Conservation (phyloP, 2,329 filamentous ascomycete species). For the Akanthomyces uredinophilus region DNA sequence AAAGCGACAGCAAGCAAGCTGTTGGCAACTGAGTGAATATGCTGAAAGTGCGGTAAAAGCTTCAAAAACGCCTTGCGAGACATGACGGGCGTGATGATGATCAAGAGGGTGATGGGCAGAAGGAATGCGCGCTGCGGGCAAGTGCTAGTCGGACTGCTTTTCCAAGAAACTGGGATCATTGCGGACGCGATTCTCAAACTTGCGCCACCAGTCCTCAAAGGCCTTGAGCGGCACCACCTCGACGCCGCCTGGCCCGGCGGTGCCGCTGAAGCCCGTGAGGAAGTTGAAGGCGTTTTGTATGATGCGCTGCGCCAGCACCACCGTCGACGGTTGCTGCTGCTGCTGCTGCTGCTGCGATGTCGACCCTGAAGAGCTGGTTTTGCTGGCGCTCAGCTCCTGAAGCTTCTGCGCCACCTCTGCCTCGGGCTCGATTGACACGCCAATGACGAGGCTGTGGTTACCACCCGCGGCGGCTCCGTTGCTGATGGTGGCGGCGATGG, state of each 20-base stretch:
- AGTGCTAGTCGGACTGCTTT: slow-evolving; percentile 37
- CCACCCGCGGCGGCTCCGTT: not conserved
- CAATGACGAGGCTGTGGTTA: slow-evolving; percentile 57
- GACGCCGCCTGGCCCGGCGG: slow-evolving; percentile 54
- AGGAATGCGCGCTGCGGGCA: too few species aligned
- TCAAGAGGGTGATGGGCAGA: too few species aligned
- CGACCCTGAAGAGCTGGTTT: slow-evolving; percentile 16
- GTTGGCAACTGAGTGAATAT: not conserved
- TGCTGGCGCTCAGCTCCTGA: slow-evolving; percentile 45
- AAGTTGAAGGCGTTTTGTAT: slow-evolving; percentile 98
- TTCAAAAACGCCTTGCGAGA: not conserved
- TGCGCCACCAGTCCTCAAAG: slow-evolving; percentile 97
- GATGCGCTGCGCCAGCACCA: slow-evolving; percentile 82
- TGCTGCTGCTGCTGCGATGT: slow-evolving; percentile 10
- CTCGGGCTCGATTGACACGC: slow-evolving; percentile 75
- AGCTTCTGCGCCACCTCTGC: slow-evolving; percentile 67
- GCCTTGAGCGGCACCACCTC: slow-evolving; percentile 92
- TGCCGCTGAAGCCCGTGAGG: slow-evolving; percentile 76
- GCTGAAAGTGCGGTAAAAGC: not conserved
- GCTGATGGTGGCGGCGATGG: not conserved
- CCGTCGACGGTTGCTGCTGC: slow-evolving; percentile 53
- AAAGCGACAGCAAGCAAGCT: not conserved
- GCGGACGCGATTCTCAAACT: slow-evolving; percentile 85
- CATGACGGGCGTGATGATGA: not conserved
- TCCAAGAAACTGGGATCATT: slow-evolving; percentile 87